A percentile compares a stretch with the other conserved stretches of the same genome.
These are phyloP conservation scores for Myxozyma vanderwaltii DNA, from an alignment of 805 yeast species.

Conservation along the genomic window DNA sequence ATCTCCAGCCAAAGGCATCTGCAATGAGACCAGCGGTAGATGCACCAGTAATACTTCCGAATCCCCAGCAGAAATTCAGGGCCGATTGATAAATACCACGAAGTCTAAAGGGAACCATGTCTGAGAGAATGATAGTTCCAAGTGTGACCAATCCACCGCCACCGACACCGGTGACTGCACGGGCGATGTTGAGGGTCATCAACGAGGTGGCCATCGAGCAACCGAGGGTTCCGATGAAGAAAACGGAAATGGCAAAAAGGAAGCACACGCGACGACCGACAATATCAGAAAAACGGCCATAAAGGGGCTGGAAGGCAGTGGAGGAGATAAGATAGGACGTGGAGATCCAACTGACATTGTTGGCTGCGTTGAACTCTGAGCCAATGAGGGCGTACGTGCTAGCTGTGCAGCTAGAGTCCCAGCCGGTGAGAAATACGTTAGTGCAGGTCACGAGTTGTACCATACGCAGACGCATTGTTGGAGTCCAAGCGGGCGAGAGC, in stretches of 20 bases:
- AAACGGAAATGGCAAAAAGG: slow-evolving; percentile 42
- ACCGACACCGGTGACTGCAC: slow-evolving; percentile 86
- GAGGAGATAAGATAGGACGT: slow-evolving; percentile 64
- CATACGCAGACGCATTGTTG: slow-evolving; percentile 33
- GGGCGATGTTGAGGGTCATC: slow-evolving; percentile 36
- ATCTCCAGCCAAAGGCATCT: slow-evolving; percentile 64
- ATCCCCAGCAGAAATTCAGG: slow-evolving; percentile 46
- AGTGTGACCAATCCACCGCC: slow-evolving; percentile 84
- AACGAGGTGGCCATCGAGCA: slow-evolving; percentile 34
- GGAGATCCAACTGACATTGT: slow-evolving; percentile 63
- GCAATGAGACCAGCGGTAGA: slow-evolving; percentile 57
- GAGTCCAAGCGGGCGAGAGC: slow-evolving; percentile 32
- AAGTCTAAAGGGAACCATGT: slow-evolving; percentile 70
- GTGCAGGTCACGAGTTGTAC: slow-evolving; percentile 37
- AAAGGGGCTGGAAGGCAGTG: slow-evolving; percentile 67
- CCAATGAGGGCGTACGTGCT: slow-evolving; percentile 53
- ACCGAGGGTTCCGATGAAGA: slow-evolving; percentile 33
- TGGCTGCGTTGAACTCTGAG: slow-evolving; percentile 52
- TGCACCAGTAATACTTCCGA: slow-evolving; percentile 80
- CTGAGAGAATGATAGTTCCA: slow-evolving; percentile 75
- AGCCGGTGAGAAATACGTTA: slow-evolving; percentile 51
- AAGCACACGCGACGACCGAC: slow-evolving; percentile 39
- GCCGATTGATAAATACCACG: slow-evolving; percentile 71
- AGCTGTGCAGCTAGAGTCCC: slow-evolving; percentile 54
- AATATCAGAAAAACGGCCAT: slow-evolving; percentile 66